A percentile compares a stretch with the other conserved stretches of the same genome.
phyloP scores from a whole-genome alignment of 2,329 filamentous ascomycete genomes.

The Microdochium nivale region DNA sequence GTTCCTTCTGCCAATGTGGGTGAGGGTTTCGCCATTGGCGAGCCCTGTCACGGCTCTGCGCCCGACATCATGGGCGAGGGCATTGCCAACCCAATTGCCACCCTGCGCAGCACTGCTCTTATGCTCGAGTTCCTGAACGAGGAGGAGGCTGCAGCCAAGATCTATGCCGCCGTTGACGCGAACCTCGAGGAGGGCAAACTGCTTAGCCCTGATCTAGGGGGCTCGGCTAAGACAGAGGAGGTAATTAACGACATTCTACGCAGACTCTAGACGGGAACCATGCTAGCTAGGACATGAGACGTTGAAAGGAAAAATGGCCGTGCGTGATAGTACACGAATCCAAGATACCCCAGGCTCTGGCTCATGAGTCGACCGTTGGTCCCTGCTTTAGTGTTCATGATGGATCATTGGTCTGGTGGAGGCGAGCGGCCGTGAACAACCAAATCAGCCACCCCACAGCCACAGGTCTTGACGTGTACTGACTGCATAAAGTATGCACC shows the following conservation, averaged over 20 bases:
- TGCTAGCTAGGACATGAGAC: not conserved
- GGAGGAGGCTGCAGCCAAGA: slow-evolving; percentile 76
- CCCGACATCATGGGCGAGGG: slow-evolving; percentile 90
- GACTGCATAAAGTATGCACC: too few relatives aligned
- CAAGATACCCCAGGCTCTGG: too few relatives aligned
- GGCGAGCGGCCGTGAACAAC: too few relatives aligned
- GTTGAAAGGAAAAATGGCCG: not conserved
- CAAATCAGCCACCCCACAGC: too few relatives aligned
- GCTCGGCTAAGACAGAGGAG: slow-evolving; percentile 75
- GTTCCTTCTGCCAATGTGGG: slow-evolving; percentile 95
- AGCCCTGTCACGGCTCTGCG: slow-evolving; percentile 94
- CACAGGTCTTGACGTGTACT: too few relatives aligned
- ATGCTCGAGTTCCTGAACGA: slow-evolving; percentile 96
- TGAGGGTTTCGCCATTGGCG: slow-evolving; percentile 88
- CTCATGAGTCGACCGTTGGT: too few relatives aligned
- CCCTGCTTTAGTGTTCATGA: too few relatives aligned
- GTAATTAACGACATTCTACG: slow-evolving; percentile 81
- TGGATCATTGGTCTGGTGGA: too few relatives aligned
- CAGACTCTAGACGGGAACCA: slow-evolving; percentile 50
- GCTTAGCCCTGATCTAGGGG: slow-evolving; percentile 84
- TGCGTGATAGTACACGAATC: too few relatives aligned
- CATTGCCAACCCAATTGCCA: slow-evolving; percentile 95
- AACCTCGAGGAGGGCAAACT: slow-evolving; percentile 78
- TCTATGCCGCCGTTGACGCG: slow-evolving; percentile 86
- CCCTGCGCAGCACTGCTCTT: slow-evolving; percentile 78